Evolutionary conservation across 164 flowering plant species (phyloP), one percentile per base, ranked within the genome.

Genomic region (Sedum album): DNA sequence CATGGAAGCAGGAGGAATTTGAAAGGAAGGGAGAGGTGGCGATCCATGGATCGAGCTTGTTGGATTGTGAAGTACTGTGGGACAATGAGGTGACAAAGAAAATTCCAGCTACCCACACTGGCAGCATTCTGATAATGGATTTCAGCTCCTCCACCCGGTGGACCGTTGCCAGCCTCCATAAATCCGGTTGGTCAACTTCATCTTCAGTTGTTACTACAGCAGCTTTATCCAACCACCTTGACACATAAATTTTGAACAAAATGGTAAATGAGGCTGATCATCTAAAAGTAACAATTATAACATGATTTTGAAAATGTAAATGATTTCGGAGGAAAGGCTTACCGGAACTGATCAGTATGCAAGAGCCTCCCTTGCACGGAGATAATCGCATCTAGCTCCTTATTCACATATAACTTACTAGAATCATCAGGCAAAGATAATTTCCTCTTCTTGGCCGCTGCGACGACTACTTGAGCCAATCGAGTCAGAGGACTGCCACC

Each of bases 161-260:
- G 10, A 66, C 68, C 31, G 68, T 66, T 20, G 49, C 48, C 30
- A 38, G 68, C 46, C 68, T 38, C 68, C 68, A 41, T 38, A 41
- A 41, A 15, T 38, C 38, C 53, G 53, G 49, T 10, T 42, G 21
- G 17, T n/a, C 31, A 6, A 26, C 46, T 41, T n/a, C 18, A 7
- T 74, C 79, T 4, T 6, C 66, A 0, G 55, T 70, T 26, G 70
- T 72, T 1, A 72, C 71, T 46, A 72, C 36, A 6, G 79, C 82
- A 0, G 82, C 82, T 28, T 72, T 76, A 31, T 79, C 79, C 3
- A 79, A 42, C 71, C 73, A 79, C 67, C 79, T 76, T 20, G 38
- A 70, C 2, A 4, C 60, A 55, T 9, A 55, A 30, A 55, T 18
- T 31, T 63, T 63, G 66, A 63, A 63, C 42, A 63, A 46, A 15